Base-by-base conservation (phyloP, 768 basidiomycete species). In the Cyclocybe aegerita region DNA sequence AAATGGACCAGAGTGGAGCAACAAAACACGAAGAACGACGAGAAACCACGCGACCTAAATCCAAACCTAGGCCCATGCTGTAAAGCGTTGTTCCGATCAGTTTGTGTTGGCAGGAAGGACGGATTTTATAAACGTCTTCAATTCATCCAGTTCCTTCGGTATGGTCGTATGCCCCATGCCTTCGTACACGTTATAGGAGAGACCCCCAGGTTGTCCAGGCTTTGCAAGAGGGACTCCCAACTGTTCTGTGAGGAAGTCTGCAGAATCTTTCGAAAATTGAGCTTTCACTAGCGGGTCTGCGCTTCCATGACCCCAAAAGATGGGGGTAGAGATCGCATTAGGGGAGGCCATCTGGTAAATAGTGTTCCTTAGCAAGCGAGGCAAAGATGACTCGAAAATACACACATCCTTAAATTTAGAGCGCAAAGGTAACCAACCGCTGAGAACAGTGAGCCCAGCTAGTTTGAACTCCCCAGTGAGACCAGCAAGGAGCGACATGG, bases 291-390 rank as follows among this genome's bases (percentile, higher is more conserved):
- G 74, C 6, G 81, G 84, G 69, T 98, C 94, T 11, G 65, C 74
- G 5, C 74, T 78, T 16, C 93, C 93, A 55, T 93, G 90, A 9
- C 88, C 94, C 83, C 90, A 90, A 69, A 96, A 95, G 29, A 95
- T 75, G 1, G 93, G 89, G 15, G 82, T 75, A 3, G 78, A 75
- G 39, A 76, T 69, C 12, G 85, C 82, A 57, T 85, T 73, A 8
- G 77, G 69, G 11, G 80, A 79, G 39, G 76, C 65, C 77, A 90
- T 82, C 88, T 91, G 54, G 23, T 43, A 40, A 30, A 45, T 23
- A 36, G 43, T 11, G 39, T 54, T 37, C 47, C 44, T 52, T 44
- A 53, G 41, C 35, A 15, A 35, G 41, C 32, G 16, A 34, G 15
- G 15, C 38, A 35, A 54, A 23, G 32, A 41, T 49, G 46, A 16